These are phyloP conservation scores for Tulasnella calospora DNA, from an alignment of 768 basidiomycete genomes.

Conservation along the genomic window DNA sequence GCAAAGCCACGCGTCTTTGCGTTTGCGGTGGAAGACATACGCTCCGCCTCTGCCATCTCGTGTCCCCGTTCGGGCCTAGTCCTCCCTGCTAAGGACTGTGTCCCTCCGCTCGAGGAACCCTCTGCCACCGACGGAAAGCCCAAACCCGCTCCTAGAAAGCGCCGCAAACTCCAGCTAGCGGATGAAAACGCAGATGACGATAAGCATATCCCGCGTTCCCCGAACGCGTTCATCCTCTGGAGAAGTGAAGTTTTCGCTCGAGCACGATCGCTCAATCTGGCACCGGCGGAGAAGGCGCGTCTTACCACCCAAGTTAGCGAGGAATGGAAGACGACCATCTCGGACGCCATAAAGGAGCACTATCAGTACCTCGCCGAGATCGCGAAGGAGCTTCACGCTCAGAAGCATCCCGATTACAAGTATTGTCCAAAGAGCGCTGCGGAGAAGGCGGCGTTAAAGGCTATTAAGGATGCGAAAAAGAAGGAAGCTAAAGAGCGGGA, in stretches of 20 bases:
- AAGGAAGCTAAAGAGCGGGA: background rate
- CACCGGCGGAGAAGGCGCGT: background rate
- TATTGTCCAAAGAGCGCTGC: slow-evolving; percentile 1
- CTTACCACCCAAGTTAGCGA: background rate
- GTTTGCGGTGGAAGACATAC: background rate
- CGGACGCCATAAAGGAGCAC: background rate
- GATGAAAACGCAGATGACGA: background rate
- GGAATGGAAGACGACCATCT: background rate
- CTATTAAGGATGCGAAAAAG: background rate
- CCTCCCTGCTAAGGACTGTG: background rate
- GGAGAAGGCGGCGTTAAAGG: background rate
- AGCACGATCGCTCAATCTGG: background rate
- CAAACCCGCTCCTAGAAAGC: background rate
- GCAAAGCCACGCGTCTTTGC: background rate
- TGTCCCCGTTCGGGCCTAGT: background rate
- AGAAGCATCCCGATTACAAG: slow-evolving; percentile 4
- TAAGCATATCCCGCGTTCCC: background rate
- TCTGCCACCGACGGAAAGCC: background rate
- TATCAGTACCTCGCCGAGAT: background rate
- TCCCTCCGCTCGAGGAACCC: background rate
- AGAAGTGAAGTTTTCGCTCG: background rate
- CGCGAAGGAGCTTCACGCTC: background rate
- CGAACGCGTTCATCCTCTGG: slow-evolving; percentile 5
- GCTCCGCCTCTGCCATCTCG: background rate
- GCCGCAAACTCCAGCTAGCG: background rate